Evolutionary conservation across 305 asterid genomes (phyloP), one percentile per base, ranked within the genome.

Genomic region (Fraxinus baroniana): DNA sequence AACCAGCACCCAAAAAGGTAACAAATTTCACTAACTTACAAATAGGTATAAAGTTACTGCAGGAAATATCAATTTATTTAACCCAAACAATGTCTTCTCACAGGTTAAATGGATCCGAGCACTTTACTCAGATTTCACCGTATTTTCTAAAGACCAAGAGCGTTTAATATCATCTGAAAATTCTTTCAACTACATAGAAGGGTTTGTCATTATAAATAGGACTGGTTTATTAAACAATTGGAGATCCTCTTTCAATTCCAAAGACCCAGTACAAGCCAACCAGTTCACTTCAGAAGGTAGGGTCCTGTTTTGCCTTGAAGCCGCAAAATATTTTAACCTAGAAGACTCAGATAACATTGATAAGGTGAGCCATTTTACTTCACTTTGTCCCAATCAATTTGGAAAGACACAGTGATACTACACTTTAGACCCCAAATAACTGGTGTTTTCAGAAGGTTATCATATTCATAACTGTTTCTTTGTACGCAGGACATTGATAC

Each of bases 91-190:
- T 78, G 33, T 44, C 33, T 74, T 80, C 73, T 78, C 49, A 82
- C 92, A 96, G 99, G 99, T 93, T 52, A 94, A 90, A 84, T 97
- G 99, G 99, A 89, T 93, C 83, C 88, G 98, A 86, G 94, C 88
- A 37, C 92, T 97, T 68, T 97, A 97, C 76, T 86, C 97, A 1
- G 96, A 97, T 81, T 97, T 97, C 79, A 36, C 93, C 70, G 41
- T 82, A 41, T 97, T 97, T 83, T 71, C 93, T 77, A 80, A 79
- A 3, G 98, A 97, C 86, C 99, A 97, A 85, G 98, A 97, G 89
- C 87, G 66, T 39, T 87, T 97, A 22, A 89, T 97, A 86, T 89
- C 96, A 33, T 86, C 92, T 5, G 18, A 85, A 79, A 81, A 82
- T 46, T 70, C 97, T 39, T 92, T 97, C 13, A 97, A 97, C 80